Evolutionary conservation across 495 filamentous ascomycete genomes (phyloP).

Genomic region (Penicillium steckii): DNA sequence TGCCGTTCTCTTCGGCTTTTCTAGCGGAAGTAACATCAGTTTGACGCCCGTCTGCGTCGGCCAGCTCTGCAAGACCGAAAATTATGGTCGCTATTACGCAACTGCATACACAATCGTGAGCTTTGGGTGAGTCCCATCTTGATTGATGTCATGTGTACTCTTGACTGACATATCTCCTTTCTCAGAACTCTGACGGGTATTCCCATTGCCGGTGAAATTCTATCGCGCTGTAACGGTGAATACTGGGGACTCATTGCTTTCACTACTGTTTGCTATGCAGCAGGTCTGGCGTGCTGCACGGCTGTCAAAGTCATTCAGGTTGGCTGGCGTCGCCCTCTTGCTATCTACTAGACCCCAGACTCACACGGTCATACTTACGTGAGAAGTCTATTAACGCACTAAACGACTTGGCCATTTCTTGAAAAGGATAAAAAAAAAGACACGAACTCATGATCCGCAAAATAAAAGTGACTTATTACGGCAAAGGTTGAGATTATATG

Average conservation of each 20-base stretch:
- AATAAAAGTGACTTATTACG: not conserved
- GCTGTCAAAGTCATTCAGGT: conserved; percentile 63
- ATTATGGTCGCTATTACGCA: conserved; percentile 83
- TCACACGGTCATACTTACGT: not conserved
- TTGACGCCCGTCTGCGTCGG: conserved; percentile 88
- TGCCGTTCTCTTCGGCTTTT: conserved; percentile 78
- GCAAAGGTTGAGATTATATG: not conserved
- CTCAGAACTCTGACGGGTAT: conserved; percentile 71
- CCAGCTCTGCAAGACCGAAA: conserved; percentile 81
- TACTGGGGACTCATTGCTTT: conserved; percentile 68
- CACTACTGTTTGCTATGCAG: conserved; percentile 60
- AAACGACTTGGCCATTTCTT: not conserved
- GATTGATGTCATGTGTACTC: conserved; percentile 15
- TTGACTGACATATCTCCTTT: conserved; percentile 20
- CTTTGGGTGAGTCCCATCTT: conserved; percentile 59
- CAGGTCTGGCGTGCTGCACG: conserved; percentile 59
- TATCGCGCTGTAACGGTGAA: conserved; percentile 52
- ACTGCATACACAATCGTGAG: conserved; percentile 87
- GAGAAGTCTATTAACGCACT: not conserved
- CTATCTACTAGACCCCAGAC: conserved; percentile 30
- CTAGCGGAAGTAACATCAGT: conserved; percentile 79
- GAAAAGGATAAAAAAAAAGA: not conserved
- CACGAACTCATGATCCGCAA: conserved; percentile 14
- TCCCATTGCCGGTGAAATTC: conserved; percentile 79
- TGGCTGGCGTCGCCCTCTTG: conserved; percentile 57